Evolutionary conservation across 306 rosid genomes (phyloP).

Genomic region (Dalbergia cultrata): DNA sequence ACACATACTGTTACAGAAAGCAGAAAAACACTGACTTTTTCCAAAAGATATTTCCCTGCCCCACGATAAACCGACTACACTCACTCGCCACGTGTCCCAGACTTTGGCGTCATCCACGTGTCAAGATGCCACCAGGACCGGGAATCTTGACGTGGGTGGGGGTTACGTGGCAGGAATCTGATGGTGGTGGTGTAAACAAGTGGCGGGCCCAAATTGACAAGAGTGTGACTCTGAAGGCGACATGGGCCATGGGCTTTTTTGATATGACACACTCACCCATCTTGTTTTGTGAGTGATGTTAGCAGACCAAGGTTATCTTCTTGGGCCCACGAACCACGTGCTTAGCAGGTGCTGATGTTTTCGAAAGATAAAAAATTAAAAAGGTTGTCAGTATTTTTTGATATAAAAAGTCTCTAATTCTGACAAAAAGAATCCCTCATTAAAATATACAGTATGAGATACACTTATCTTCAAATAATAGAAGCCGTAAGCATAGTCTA

Average conservation of each 20-base stretch:
- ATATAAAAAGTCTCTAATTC: no score
- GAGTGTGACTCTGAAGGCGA: background rate
- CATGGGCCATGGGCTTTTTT: slow-evolving; percentile 14
- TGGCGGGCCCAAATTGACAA: background rate
- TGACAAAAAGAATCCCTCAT: no score
- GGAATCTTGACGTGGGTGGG: background rate
- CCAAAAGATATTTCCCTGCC: background rate
- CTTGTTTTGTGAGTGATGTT: background rate
- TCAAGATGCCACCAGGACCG: background rate
- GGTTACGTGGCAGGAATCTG: background rate
- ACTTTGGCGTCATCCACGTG: background rate
- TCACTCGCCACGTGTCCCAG: background rate
- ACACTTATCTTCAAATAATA: no score
- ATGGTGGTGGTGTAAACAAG: background rate
- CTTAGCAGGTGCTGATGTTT: background rate
- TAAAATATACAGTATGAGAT: no score
- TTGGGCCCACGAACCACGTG: slow-evolving; percentile 32
- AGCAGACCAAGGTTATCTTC: background rate
- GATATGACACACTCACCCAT: background rate
- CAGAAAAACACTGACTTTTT: no score
- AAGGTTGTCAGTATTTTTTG: no score
- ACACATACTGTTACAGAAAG: background rate
- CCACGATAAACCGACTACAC: background rate
- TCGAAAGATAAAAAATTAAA: no score
- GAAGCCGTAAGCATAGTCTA: no score